These are phyloP conservation scores for Dalbergia cochinchinensis DNA, from an alignment of 306 rosid species.

Conservation along the genomic window DNA sequence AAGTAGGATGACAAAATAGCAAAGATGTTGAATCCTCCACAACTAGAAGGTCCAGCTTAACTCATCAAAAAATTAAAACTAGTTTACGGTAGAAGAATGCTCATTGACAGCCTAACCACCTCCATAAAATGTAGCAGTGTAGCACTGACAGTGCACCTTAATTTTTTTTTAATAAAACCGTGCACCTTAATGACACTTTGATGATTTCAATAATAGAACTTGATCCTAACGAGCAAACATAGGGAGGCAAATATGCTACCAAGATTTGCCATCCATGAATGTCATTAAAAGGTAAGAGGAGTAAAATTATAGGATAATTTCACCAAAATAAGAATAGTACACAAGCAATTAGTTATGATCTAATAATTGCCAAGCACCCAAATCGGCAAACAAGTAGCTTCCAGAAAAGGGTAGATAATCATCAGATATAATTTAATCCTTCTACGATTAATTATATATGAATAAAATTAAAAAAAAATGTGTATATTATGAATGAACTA, in stretches of 20 bases:
- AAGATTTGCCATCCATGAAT: background rate
- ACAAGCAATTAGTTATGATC: background rate
- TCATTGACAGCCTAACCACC: slow-evolving; percentile 1
- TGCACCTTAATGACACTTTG: background rate
- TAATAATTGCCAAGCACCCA: background rate
- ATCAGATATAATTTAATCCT: slow-evolving; percentile 10
- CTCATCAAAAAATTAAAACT: slow-evolving; percentile 12
- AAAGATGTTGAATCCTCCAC: slow-evolving; percentile 36
- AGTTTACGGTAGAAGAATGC: background rate
- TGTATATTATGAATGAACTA: background rate
- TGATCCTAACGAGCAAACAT: slow-evolving; percentile 17
- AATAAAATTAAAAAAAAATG: background rate
- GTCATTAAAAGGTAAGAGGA: background rate
- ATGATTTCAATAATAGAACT: slow-evolving; percentile 14
- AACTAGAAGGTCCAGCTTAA: background rate
- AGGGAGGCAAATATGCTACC: slow-evolving; percentile 15
- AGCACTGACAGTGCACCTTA: background rate
- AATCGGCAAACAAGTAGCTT: slow-evolving; percentile 32
- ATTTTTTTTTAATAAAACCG: too few species aligned
- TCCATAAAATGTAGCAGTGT: background rate
- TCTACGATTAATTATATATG: background rate
- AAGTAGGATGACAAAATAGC: background rate
- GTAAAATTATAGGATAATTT: background rate
- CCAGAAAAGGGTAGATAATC: slow-evolving; percentile 17
- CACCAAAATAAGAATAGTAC: slow-evolving; percentile 12